These are phyloP conservation scores for Globisporangium camurandrum DNA, from an alignment of 352 stramenopile species.

Conservation along the genomic window DNA sequence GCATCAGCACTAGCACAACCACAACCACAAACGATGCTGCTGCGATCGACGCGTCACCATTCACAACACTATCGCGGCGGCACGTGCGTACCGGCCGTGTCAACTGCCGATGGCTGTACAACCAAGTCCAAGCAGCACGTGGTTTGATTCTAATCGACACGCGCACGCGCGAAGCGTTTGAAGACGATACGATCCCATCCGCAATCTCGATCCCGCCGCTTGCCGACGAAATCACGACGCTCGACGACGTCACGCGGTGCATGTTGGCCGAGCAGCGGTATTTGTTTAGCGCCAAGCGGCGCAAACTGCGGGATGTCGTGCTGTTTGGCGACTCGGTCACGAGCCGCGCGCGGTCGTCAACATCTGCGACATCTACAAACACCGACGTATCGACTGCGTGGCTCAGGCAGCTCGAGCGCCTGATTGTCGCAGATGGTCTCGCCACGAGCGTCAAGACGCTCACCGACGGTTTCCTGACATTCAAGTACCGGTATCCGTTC, in stretches of 20 bases:
- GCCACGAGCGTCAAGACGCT: conserved; percentile 73
- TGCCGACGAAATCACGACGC: conserved; percentile 19
- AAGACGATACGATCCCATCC: conserved; percentile 69
- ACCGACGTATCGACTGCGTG: conserved; percentile 20
- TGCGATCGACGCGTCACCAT: neutral
- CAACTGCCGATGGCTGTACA: conserved; percentile 81
- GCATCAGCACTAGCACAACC: neutral
- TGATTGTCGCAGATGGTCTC: conserved; percentile 70
- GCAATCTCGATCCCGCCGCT: conserved; percentile 68
- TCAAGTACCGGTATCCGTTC: conserved; percentile 82
- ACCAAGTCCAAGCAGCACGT: conserved; percentile 67
- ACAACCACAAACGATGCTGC: neutral
- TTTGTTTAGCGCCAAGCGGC: conserved; percentile 62
- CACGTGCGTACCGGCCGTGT: conserved; percentile 57
- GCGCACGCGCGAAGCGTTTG: conserved; percentile 35
- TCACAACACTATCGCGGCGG: conserved; percentile 11
- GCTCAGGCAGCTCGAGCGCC: conserved; percentile 44
- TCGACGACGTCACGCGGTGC: conserved; percentile 45
- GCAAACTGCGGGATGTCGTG: conserved; percentile 74
- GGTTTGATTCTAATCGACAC: conserved; percentile 78
- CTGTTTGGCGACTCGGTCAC: conserved; percentile 70
- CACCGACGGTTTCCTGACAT: conserved; percentile 75
- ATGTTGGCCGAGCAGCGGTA: conserved; percentile 64
- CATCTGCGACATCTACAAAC: conserved; percentile 7
- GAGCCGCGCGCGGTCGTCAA: conserved; percentile 9